A percentile compares a stretch with the other conserved stretches of the same genome.
Evolutionary conservation across 331 rosid genomes (phyloP).

Genomic region (Arachis monticola): DNA sequence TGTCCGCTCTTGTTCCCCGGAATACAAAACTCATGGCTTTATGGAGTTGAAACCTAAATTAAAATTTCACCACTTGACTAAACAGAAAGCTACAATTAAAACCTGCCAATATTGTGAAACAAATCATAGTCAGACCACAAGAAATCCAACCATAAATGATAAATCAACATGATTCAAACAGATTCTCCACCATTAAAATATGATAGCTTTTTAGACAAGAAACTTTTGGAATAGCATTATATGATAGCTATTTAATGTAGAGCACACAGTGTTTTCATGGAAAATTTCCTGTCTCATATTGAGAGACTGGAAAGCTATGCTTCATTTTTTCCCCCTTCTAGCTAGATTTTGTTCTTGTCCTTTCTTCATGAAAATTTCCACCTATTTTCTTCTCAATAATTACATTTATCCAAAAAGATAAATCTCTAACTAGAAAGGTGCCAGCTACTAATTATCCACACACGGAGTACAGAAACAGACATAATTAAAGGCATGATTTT

Average conservation of each 20-base stretch:
- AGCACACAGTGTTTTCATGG: too few species aligned
- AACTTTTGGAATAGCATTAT: too few species aligned
- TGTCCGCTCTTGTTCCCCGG: constrained; percentile 87
- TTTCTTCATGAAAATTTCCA: too few species aligned
- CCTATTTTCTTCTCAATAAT: neutral
- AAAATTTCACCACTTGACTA: constrained; percentile 37
- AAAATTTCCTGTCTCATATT: too few species aligned
- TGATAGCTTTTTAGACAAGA: too few species aligned
- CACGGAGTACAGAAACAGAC: neutral
- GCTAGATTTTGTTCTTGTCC: too few species aligned
- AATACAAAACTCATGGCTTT: constrained; percentile 88
- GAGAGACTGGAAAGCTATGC: too few species aligned
- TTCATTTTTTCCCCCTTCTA: too few species aligned
- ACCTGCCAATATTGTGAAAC: constrained; percentile 27
- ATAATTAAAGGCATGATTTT: neutral
- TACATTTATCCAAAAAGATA: neutral
- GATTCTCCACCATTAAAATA: neutral
- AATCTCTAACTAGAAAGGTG: neutral
- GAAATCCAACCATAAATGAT: constrained; percentile 2
- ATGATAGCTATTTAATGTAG: too few species aligned
- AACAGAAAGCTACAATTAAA: constrained; percentile 27
- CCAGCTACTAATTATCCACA: neutral
- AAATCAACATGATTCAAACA: constrained; percentile 7
- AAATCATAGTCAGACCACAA: constrained; percentile 23
- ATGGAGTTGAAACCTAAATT: constrained; percentile 19